Conservation (phyloP, 768 basidiomycete species). For the Pisolithus sp. region DNA sequence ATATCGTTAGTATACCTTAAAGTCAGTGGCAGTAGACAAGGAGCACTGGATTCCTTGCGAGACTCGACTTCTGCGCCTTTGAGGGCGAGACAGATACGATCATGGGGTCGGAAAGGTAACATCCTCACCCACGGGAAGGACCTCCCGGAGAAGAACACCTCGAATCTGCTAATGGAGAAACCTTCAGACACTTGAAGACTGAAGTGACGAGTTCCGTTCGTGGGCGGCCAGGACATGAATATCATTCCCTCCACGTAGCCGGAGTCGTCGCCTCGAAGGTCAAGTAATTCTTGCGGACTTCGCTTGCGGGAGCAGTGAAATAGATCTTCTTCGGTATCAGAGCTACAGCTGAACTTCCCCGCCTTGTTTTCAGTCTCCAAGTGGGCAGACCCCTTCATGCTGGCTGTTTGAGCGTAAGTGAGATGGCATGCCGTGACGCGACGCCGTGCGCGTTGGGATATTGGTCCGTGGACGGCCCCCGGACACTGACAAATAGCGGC, state of each 20-base stretch:
- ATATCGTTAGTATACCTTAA: conserved; percentile 41
- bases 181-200: conserved; percentile 22
- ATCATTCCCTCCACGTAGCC: conserved; percentile 38
- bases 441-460: background rate
- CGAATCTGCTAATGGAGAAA: conserved; percentile 25
- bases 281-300: conserved; percentile 28
- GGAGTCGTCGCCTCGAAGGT: conserved; percentile 22
- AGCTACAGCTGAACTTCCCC: background rate
- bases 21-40: conserved; percentile 32
- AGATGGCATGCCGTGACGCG: too few relatives aligned
- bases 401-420: too few relatives aligned
- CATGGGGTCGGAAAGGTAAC: conserved; percentile 36
- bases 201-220: conserved; percentile 22
- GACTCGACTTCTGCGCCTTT: conserved; percentile 34
- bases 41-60: conserved; percentile 20
- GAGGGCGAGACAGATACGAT: conserved; percentile 42
- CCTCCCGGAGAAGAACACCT: conserved; percentile 32
- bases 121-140: conserved; percentile 27
- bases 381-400: conserved; percentile 4
- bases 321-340: conserved; percentile 2
- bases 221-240: conserved; percentile 40
- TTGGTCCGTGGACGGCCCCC: background rate
- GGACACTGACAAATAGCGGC: background rate
- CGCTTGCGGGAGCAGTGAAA: conserved; percentile 25
- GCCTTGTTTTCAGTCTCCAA: background rate